A percentile compares a stretch with the other conserved stretches of the same genome.
These are phyloP conservation scores for Pyrus communis DNA, from an alignment of 306 rosid species.

Conservation along the genomic window DNA sequence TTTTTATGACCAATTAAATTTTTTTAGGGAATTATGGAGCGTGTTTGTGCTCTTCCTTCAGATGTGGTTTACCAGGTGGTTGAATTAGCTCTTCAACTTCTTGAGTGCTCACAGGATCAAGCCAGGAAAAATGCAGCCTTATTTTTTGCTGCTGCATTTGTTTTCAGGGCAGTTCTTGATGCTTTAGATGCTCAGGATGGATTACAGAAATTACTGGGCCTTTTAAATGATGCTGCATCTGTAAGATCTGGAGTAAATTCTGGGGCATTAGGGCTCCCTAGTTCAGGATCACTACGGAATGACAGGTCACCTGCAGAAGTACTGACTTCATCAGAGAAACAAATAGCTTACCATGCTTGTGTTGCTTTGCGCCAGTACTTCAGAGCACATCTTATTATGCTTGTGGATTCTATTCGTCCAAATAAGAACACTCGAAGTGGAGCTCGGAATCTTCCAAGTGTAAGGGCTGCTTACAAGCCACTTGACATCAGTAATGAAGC, in stretches of 20 bases:
- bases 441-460: slow-evolving; percentile 73
- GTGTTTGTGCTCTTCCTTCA: slow-evolving; percentile 94
- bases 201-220: slow-evolving; percentile 68
- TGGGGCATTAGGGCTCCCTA: slow-evolving; percentile 60
- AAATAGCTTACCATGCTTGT: slow-evolving; percentile 90
- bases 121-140: slow-evolving; percentile 90
- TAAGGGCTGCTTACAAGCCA: slow-evolving; percentile 90
- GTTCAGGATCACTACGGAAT: slow-evolving; percentile 66
- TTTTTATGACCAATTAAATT: background rate
- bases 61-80: slow-evolving; percentile 73
- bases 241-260: slow-evolving; percentile 91
- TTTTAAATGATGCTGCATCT: slow-evolving; percentile 75
- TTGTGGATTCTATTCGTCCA: slow-evolving; percentile 90
- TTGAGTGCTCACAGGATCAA: slow-evolving; percentile 85
- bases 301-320: slow-evolving; percentile 83
- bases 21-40: slow-evolving; percentile 89
- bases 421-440: slow-evolving; percentile 76
- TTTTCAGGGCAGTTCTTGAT: slow-evolving; percentile 92
- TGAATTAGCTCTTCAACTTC: slow-evolving; percentile 84
- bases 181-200: slow-evolving; percentile 94
- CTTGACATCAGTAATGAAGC: slow-evolving; percentile 91
- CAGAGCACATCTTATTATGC: slow-evolving; percentile 85
- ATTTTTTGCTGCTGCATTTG: slow-evolving; percentile 90
- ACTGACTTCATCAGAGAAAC: slow-evolving; percentile 91
- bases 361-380: slow-evolving; percentile 91